These are phyloP conservation scores for Penicillium sp. DNA, from an alignment of 2,329 filamentous ascomycete genomes.

Conservation along the genomic window DNA sequence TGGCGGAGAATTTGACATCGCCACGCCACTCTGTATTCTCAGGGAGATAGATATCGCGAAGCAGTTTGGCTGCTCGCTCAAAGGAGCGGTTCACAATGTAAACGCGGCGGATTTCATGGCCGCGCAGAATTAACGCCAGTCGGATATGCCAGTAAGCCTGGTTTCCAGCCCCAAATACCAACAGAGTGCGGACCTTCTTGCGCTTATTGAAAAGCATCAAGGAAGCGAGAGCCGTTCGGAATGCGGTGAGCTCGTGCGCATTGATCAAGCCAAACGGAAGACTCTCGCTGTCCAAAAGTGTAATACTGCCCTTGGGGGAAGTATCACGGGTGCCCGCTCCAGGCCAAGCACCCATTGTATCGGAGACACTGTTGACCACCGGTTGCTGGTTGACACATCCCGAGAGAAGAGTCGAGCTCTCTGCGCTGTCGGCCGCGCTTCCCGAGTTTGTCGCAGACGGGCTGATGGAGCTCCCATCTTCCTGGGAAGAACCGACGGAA, in stretches of 20 bases:
- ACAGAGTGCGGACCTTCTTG: conserved; percentile 71
- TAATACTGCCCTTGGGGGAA: conserved; percentile 62
- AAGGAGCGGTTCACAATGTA: conserved; percentile 77
- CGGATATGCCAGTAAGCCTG: conserved; percentile 96
- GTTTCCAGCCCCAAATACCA: conserved; percentile 84
- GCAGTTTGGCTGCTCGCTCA: conserved; percentile 49
- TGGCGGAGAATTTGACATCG: conserved; percentile 68
- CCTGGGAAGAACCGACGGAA: conserved; percentile 38
- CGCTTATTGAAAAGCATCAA: conserved; percentile 68
- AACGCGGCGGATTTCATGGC: conserved; percentile 72
- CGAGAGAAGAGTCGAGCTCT: conserved; percentile 33
- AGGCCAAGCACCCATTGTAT: conserved; percentile 40
- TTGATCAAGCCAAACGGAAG: conserved; percentile 67
- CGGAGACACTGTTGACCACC: conserved; percentile 30
- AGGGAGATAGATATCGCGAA: conserved; percentile 60
- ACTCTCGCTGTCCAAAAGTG: conserved; percentile 62
- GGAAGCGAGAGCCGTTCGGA: conserved; percentile 66
- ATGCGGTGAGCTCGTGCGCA: conserved; percentile 70
- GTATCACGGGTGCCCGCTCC: conserved; percentile 44
- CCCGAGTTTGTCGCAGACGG: conserved; percentile 19
- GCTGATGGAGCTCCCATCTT: conserved; percentile 28
- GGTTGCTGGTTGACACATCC: conserved; percentile 37
- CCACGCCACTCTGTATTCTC: conserved; percentile 64
- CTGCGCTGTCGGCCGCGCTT: conserved; percentile 22
- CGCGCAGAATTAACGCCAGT: conserved; percentile 71